A percentile compares a stretch with the other conserved stretches of the same genome.
Conservation (phyloP, 2,329 filamentous ascomycete species). For the Rugonectria rugulosa region DNA sequence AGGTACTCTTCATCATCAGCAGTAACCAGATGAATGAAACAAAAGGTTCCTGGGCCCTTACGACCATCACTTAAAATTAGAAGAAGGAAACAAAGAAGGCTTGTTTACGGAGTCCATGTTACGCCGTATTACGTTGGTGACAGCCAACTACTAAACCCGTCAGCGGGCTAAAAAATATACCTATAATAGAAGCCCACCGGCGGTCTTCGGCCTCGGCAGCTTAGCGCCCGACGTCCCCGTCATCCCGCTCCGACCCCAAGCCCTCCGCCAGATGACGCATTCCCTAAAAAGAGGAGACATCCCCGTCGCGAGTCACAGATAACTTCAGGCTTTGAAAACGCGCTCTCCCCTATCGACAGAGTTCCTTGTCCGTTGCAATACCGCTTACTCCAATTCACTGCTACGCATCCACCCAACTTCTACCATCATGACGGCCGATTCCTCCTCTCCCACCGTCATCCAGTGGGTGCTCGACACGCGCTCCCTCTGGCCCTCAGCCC, state of each 20-base stretch:
- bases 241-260: conserved; percentile 2
- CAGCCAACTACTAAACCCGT: background rate
- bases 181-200: background rate
- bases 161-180: background rate
- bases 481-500: conserved; percentile 61
- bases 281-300: background rate
- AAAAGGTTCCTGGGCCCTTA: too few species aligned
- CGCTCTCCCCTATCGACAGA: too few species aligned
- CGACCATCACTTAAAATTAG: too few species aligned
- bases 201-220: background rate
- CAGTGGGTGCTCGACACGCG: conserved; percentile 71
- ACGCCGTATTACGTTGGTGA: background rate
- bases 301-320: too few species aligned
- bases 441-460: conserved; percentile 48
- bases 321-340: too few species aligned
- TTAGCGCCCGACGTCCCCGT: conserved; percentile 6
- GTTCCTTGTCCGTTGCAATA: too few species aligned
- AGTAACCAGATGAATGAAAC: too few species aligned
- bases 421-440: background rate
- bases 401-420: background rate
- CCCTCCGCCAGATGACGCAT: conserved; percentile 10
- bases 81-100: too few species aligned
- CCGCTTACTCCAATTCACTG: background rate
- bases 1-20: too few species aligned
- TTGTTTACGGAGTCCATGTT: too few species aligned